Conservation (phyloP, 2,329 filamentous ascomycete genomes). For the Alternaria sp. region DNA sequence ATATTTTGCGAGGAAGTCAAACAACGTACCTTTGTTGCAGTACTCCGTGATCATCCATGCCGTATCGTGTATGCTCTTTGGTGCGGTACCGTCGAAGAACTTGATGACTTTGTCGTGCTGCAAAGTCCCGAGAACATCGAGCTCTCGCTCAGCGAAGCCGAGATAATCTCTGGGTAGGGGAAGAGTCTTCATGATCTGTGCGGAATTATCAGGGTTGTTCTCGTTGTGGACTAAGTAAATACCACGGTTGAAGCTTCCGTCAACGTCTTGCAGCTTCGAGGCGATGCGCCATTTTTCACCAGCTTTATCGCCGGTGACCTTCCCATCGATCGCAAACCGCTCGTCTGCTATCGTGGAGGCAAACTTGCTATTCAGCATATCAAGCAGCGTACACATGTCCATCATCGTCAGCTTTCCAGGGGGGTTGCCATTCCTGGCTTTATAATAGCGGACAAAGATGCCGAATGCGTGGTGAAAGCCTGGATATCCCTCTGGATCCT, state of each 20-base stretch:
- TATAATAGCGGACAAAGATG: not conserved
- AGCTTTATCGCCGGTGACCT: not conserved
- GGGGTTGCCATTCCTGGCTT: not conserved
- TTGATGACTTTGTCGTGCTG: not conserved
- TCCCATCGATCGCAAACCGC: not conserved
- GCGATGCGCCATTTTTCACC: not conserved
- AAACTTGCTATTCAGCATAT: not conserved
- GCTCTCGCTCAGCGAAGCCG: not conserved
- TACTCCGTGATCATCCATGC: not conserved
- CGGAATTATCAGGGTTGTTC: not conserved
- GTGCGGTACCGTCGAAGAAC: not conserved
- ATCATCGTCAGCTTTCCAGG: not conserved
- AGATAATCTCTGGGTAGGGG: not conserved
- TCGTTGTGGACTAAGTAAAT: not conserved
- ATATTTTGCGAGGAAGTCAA: not conserved
- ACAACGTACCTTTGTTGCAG: not conserved
- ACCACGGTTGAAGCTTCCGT: not conserved
- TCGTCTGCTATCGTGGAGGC: not conserved
- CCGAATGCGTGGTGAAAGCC: not conserved
- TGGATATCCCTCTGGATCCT: not conserved
- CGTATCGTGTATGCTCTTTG: not conserved
- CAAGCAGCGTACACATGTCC: not conserved
- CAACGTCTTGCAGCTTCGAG: not conserved
- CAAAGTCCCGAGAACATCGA: not conserved
- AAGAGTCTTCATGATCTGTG: not conserved